These are phyloP conservation scores for Pestalotiopsis sp. DNA, from an alignment of 2,329 filamentous ascomycete species.

Conservation along the genomic window DNA sequence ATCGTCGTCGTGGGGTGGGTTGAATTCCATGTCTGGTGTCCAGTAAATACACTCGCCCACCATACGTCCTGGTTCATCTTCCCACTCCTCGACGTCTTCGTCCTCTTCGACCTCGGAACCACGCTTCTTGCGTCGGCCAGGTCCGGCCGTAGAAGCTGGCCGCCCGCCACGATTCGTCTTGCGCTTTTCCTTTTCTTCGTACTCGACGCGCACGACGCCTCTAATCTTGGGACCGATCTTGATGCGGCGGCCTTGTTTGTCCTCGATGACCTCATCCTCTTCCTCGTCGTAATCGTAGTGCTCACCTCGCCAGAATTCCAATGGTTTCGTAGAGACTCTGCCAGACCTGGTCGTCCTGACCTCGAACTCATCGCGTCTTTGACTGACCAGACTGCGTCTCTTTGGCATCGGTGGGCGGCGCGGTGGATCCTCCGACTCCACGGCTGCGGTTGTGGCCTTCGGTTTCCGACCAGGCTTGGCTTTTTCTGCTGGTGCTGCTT, in stretches of 20 bases:
- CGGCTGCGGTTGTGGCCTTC: conserved; percentile 40
- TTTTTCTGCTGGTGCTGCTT: conserved; percentile 24
- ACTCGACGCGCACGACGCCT: conserved; percentile 74
- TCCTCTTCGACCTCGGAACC: conserved; percentile 44
- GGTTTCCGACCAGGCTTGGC: conserved; percentile 33
- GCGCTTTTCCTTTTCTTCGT: conserved; percentile 44
- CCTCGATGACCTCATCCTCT: conserved; percentile 45
- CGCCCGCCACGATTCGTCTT: conserved; percentile 22
- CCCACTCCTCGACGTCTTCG: conserved; percentile 67
- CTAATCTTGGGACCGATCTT: conserved; percentile 67
- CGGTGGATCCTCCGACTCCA: conserved; percentile 49
- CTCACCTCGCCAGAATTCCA: conserved; percentile 88
- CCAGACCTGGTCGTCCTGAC: conserved; percentile 71
- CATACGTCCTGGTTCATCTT: conserved; percentile 64
- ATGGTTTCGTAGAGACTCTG: conserved; percentile 72
- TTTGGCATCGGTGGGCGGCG: conserved; percentile 57
- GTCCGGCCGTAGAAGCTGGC: conserved; percentile 21
- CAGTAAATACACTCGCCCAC: conserved; percentile 64
- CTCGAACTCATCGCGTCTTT: conserved; percentile 50
- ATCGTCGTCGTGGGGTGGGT: conserved; percentile 56
- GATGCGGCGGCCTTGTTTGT: conserved; percentile 46
- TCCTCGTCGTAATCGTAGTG: conserved; percentile 68
- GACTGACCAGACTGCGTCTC: conserved; percentile 53
- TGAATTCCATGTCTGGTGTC: conserved; percentile 54
- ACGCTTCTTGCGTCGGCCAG: conserved; percentile 13